A percentile compares a stretch with the other conserved stretches of the same genome.
Conservation (phyloP, 148 eudicot species). For the Polygonum maritimum region DNA sequence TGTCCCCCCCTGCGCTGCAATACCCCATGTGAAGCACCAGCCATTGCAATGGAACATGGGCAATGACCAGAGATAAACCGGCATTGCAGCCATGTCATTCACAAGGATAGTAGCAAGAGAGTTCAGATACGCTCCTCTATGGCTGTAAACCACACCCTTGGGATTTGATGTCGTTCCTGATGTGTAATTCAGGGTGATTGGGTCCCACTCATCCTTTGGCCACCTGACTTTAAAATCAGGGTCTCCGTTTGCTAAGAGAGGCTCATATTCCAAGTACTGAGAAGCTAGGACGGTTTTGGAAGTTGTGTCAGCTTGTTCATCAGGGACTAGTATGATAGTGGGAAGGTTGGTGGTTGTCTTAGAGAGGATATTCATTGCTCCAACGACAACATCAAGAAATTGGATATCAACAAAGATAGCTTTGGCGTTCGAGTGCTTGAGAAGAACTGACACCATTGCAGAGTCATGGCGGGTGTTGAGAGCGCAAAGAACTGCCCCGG, state of each 20-base stretch:
- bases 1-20: conserved; percentile 68
- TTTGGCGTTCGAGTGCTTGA: conserved; percentile 57
- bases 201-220: conserved; percentile 58
- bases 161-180: conserved; percentile 80
- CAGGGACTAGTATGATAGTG: conserved; percentile 31
- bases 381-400: conserved; percentile 27
- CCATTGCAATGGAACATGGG: conserved; percentile 90
- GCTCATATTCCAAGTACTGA: conserved; percentile 33
- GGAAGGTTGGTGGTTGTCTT: conserved; percentile 34
- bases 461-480: conserved; percentile 64
- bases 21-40: conserved; percentile 69
- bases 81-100: conserved; percentile 43
- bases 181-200: conserved; percentile 57
- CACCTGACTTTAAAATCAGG: conserved; percentile 30
- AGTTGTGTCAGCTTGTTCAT: conserved; percentile 4
- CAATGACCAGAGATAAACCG: conserved; percentile 56
- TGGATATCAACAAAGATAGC: conserved; percentile 48
- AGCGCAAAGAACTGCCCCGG: conserved; percentile 57
- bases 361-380: conserved; percentile 40
- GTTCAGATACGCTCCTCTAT: conserved; percentile 68
- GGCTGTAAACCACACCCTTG: conserved; percentile 66
- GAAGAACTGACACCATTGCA: conserved; percentile 44
- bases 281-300: conserved; percentile 1
- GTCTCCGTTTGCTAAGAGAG: conserved; percentile 31
- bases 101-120: conserved; percentile 39